phyloP scores from a whole-genome alignment of 2,329 filamentous ascomycete species.

The Aspergillus hortae region DNA sequence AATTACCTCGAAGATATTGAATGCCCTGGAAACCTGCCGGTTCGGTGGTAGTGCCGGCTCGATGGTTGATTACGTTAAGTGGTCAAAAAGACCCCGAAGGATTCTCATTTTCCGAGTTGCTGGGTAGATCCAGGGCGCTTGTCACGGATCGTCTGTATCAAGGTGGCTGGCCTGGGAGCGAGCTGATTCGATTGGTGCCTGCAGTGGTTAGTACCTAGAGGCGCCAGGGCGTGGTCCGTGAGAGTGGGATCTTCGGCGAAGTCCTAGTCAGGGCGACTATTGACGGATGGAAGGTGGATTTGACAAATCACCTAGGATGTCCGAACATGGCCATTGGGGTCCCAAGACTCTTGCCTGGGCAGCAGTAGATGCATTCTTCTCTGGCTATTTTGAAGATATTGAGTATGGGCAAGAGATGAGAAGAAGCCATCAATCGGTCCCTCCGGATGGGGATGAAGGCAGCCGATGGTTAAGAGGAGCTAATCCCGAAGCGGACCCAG shows the following conservation, averaged over 20 bases:
- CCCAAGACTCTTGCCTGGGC: not conserved
- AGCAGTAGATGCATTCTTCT: not conserved
- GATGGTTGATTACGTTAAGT: too few species aligned
- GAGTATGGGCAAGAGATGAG: not conserved
- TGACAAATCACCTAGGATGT: not conserved
- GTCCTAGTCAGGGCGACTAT: conserved; percentile 7
- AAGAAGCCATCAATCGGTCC: too few species aligned
- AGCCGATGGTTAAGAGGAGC: too few species aligned
- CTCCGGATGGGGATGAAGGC: not conserved
- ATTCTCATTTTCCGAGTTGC: not conserved
- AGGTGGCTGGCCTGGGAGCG: not conserved
- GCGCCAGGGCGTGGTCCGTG: conserved; percentile 5
- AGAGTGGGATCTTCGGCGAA: conserved; percentile 7
- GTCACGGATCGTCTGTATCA: not conserved
- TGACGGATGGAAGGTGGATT: not conserved
- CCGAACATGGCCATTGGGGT: not conserved
- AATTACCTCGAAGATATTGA: too few species aligned
- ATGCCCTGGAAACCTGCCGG: too few species aligned
- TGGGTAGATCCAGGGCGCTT: not conserved
- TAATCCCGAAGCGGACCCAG: too few species aligned
- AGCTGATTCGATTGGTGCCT: not conserved
- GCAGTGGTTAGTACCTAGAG: not conserved
- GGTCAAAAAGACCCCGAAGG: not conserved
- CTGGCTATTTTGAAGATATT: not conserved
- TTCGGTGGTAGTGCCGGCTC: too few species aligned